Evolutionary conservation across 331 rosid species (phyloP).

Genomic region (Quercus phellos): DNA sequence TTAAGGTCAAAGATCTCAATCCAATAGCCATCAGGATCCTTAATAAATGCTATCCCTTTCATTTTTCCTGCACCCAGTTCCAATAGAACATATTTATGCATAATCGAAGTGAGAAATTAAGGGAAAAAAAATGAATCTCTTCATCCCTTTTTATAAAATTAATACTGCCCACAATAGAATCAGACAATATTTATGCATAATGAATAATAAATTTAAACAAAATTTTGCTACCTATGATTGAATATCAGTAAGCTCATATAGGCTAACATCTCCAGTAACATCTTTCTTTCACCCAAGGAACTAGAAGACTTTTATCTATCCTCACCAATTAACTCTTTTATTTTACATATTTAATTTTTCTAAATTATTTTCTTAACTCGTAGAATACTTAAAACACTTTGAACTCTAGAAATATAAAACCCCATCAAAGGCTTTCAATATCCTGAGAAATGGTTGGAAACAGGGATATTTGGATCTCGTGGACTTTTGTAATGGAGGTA

Average conservation of each 20-base stretch:
- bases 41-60: conserved; percentile 88
- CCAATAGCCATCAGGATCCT: conserved; percentile 98
- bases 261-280: background rate
- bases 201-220: background rate
- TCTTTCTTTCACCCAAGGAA: background rate
- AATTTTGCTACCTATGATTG: background rate
- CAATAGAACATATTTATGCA: background rate
- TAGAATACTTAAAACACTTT: background rate
- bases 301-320: background rate
- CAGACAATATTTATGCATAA: background rate
- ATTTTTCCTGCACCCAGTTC: conserved; percentile 64
- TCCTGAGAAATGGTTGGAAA: background rate
- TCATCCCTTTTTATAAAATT: background rate
- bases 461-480: background rate
- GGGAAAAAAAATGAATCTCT: background rate
- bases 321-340: background rate
- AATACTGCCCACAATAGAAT: background rate
- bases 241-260: background rate
- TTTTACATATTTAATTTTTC: background rate
- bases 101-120: background rate
- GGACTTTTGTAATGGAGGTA: background rate
- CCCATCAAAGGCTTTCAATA: background rate
- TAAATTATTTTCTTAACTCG: background rate
- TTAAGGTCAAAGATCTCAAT: conserved; percentile 86
- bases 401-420: background rate